Evolutionary conservation across 495 filamentous ascomycete genomes (phyloP).

Genomic region (Podospora comata): DNA sequence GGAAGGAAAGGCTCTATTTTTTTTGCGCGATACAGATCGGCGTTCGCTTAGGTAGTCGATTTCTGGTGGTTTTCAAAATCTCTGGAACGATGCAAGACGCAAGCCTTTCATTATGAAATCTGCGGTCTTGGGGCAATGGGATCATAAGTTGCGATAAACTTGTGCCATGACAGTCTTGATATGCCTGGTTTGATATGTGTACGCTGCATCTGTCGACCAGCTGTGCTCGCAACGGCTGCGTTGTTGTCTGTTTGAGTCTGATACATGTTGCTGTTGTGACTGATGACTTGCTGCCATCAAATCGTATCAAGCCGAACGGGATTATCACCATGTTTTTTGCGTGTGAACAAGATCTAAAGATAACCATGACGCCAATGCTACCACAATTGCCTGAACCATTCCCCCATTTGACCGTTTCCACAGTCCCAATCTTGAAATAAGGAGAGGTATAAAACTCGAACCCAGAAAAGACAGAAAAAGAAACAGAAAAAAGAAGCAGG

Average conservation of each 20-base stretch:
- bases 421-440: background rate
- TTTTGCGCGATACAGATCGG: conserved; percentile 13
- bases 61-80: background rate
- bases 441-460: background rate
- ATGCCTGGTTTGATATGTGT: background rate
- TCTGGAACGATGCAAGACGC: conserved; percentile 24
- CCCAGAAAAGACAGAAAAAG: background rate
- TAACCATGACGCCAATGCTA: background rate
- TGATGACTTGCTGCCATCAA: background rate
- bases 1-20: conserved; percentile 15
- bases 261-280: background rate
- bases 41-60: conserved; percentile 19
- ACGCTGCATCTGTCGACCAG: background rate
- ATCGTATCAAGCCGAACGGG: background rate
- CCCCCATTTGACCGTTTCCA: background rate
- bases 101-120: conserved; percentile 27
- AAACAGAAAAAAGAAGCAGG: background rate
- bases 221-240: no score
- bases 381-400: background rate
- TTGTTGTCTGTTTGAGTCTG: background rate
- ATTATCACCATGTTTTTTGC: background rate
- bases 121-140: conserved; percentile 28
- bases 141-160: conserved; percentile 14
- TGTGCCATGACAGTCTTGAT: background rate
- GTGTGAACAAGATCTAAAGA: background rate